Evolutionary conservation across 495 filamentous ascomycete genomes (phyloP).

Genomic region (Aspergillus cavernicola): DNA sequence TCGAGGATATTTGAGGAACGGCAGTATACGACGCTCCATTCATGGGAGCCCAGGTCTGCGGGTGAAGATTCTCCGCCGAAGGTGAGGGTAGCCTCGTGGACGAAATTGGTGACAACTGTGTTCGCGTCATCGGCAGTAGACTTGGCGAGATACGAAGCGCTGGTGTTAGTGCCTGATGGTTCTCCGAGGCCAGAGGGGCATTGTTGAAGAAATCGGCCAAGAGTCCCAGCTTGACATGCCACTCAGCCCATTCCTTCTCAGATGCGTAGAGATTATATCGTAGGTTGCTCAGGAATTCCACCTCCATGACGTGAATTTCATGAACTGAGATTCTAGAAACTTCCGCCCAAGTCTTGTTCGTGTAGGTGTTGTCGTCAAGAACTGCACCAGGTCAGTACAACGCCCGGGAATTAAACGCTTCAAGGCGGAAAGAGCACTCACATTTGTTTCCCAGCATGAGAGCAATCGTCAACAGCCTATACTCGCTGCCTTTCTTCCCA

Average conservation of each 20-base stretch:
- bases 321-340: constrained; percentile 91
- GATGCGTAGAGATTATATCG: constrained; percentile 88
- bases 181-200: constrained; percentile 42
- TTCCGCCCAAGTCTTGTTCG: constrained; percentile 99
- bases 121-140: constrained; percentile 20
- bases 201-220: constrained; percentile 78
- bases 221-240: constrained; percentile 74
- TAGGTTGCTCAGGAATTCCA: constrained; percentile 99
- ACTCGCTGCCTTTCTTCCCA: constrained; percentile 91
- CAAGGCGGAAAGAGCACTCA: constrained; percentile 35
- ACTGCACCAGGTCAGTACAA: constrained; percentile 44
- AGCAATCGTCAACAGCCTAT: constrained; percentile 89
- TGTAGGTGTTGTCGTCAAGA: constrained; percentile 98
- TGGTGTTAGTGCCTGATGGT: constrained; percentile 19
- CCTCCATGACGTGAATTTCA: constrained; percentile 99
- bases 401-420: background rate
- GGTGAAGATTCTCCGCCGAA: constrained; percentile 23
- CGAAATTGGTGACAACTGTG: constrained; percentile 31
- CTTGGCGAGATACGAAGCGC: constrained; percentile 33
- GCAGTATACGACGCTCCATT: constrained; percentile 26
- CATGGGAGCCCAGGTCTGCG: constrained; percentile 32
- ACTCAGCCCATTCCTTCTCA: constrained; percentile 74
- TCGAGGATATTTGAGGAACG: constrained; percentile 21
- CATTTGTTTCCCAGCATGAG: constrained; percentile 99
- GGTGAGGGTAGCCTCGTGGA: constrained; percentile 53